phyloP scores from a whole-genome alignment of 805 yeast species.

The Zygosaccharomyces lentus region DNA sequence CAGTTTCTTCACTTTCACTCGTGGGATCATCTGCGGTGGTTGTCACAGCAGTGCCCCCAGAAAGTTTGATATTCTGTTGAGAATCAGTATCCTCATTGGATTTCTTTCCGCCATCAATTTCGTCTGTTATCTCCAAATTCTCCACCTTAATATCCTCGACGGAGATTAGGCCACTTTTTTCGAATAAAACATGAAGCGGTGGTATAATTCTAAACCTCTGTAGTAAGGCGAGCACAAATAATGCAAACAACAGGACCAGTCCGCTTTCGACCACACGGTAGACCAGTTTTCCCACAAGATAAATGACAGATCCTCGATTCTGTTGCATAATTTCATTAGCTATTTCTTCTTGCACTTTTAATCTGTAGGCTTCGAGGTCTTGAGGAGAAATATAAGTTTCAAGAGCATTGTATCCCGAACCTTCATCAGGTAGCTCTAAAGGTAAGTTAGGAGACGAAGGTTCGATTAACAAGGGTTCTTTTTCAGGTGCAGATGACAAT shows the following conservation, averaged over 20 bases:
- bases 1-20: constrained; percentile 9
- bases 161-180: constrained; percentile 34
- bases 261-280: constrained; percentile 40
- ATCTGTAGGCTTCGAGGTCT: constrained; percentile 24
- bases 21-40: constrained; percentile 1
- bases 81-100: neutral
- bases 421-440: neutral
- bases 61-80: neutral
- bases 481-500: constrained; percentile 15
- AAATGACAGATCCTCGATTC: constrained; percentile 14
- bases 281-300: constrained; percentile 29
- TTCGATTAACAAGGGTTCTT: constrained; percentile 24
- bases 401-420: constrained; percentile 12
- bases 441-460: constrained; percentile 13
- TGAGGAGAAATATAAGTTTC: constrained; percentile 27
- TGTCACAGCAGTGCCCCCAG: constrained; percentile 3
- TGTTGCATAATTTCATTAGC: constrained; percentile 21
- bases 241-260: constrained; percentile 35
- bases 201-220: constrained; percentile 34
- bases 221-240: constrained; percentile 27
- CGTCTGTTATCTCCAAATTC: constrained; percentile 7
- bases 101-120: neutral
- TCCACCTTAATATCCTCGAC: constrained; percentile 19
- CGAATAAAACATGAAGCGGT: constrained; percentile 31
- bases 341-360: constrained; percentile 27